Conservation (phyloP, 2,329 filamentous ascomycete species). For the Aureobasidium lini region DNA sequence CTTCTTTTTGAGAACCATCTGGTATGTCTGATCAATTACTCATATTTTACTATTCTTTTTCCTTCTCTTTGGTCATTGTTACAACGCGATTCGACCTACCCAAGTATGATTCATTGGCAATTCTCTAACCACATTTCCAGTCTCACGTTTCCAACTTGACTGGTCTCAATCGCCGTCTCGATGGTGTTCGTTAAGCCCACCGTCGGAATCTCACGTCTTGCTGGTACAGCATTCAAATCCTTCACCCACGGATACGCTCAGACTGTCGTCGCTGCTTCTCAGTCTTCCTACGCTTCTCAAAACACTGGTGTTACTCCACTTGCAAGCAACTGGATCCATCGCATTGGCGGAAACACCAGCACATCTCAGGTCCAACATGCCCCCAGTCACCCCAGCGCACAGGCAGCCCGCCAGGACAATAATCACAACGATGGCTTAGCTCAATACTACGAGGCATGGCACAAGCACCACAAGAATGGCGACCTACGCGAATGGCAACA, state of each 20-base stretch:
- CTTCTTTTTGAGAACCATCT: not conserved
- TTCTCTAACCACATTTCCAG: constrained; percentile 1
- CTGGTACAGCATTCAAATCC: constrained; percentile 58
- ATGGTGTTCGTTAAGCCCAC: constrained; percentile 69
- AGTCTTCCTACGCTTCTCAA: constrained; percentile 68
- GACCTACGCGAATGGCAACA: constrained; percentile 83
- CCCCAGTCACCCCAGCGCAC: constrained; percentile 27
- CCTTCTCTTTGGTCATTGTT: not conserved
- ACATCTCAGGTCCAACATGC: constrained; percentile 21
- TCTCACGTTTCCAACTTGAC: constrained; percentile 43
- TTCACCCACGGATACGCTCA: constrained; percentile 97
- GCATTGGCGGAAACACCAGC: constrained; percentile 33
- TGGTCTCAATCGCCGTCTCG: constrained; percentile 65
- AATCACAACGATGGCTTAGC: constrained; percentile 56
- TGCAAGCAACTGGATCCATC: constrained; percentile 41
- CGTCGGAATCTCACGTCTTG: constrained; percentile 86
- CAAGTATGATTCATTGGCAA: not conserved
- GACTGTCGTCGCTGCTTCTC: constrained; percentile 90
- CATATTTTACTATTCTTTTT: not conserved
- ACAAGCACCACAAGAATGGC: constrained; percentile 59
- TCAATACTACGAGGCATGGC: constrained; percentile 86
- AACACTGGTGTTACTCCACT: constrained; percentile 50
- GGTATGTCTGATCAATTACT: not conserved
- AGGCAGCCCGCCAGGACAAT: constrained; percentile 27
- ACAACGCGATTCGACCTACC: not conserved